Percentiles rank a stretch among this genome's conserved stretches.
Conservation (phyloP, 2,329 filamentous ascomycete species). For the Penicillium palitans region DNA sequence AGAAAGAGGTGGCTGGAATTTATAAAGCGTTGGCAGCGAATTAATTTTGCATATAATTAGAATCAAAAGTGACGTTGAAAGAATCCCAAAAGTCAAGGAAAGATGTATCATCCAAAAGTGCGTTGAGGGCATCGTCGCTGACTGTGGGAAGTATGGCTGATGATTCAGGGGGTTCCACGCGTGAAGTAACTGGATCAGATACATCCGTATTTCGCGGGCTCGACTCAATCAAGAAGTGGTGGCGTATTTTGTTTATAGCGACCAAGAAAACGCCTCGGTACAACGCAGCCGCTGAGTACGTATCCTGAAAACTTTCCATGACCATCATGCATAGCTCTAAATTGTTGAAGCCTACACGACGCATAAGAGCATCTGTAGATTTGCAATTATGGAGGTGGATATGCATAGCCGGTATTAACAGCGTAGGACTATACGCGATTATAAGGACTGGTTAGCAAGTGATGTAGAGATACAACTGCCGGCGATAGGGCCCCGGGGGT, state of each 20-base stretch:
- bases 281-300: conserved; percentile 25
- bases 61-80: background rate
- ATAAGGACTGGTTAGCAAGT: background rate
- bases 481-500: background rate
- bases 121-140: conserved; percentile 14
- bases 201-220: background rate
- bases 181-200: background rate
- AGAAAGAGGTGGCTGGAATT: background rate
- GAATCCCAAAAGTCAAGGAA: conserved; percentile 28
- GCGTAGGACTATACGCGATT: conserved; percentile 19
- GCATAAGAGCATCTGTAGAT: conserved; percentile 24
- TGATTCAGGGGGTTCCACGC: background rate
- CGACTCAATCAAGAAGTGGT: background rate
- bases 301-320: conserved; percentile 33
- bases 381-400: conserved; percentile 33
- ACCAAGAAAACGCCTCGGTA: conserved; percentile 30
- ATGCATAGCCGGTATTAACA: conserved; percentile 37
- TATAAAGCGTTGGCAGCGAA: background rate
- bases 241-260: conserved; percentile 24
- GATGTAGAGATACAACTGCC: background rate
- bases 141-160: background rate
- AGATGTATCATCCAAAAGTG: conserved; percentile 26
- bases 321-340: conserved; percentile 35
- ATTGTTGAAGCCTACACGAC: conserved; percentile 32
- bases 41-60: background rate